A percentile compares a stretch with the other conserved stretches of the same genome.
Evolutionary conservation across 179 eudicot genomes (phyloP).

Genomic region (Beta lomatogona): DNA sequence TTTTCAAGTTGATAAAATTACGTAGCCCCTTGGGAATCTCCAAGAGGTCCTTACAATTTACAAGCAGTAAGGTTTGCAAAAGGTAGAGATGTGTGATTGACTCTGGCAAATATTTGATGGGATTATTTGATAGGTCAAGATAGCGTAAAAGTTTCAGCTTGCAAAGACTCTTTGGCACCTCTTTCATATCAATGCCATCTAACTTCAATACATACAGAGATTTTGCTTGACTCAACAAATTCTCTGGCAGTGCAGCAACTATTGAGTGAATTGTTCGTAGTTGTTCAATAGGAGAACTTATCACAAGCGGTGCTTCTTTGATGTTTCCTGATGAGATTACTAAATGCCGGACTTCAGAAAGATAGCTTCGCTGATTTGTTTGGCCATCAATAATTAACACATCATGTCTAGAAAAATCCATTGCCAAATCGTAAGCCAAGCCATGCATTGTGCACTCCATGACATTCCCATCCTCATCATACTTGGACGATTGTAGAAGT

Average conservation of each 20-base stretch:
- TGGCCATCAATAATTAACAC: not conserved
- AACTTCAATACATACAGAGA: not conserved
- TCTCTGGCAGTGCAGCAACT: not conserved
- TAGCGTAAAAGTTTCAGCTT: constrained; percentile 21
- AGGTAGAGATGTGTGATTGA: constrained; percentile 24
- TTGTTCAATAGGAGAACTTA: not conserved
- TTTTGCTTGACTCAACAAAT: not conserved
- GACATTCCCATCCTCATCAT: not conserved
- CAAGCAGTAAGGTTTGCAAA: constrained; percentile 14
- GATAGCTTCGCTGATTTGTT: not conserved
- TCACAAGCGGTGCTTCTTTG: not conserved
- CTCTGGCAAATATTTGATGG: not conserved
- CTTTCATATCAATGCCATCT: not conserved
- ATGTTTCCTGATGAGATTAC: not conserved
- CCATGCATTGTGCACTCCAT: constrained; percentile 16
- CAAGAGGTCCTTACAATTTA: not conserved
- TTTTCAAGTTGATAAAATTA: not conserved
- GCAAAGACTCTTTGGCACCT: constrained; percentile 12
- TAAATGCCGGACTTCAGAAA: constrained; percentile 11
- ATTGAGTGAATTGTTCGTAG: not conserved
- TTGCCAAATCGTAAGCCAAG: constrained; percentile 24
- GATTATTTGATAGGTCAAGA: constrained; percentile 1
- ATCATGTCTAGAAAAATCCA: not conserved
- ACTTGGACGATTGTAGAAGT: not conserved
- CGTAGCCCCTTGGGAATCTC: constrained; percentile 10